Conservation (phyloP, 306 rosid species). For the Echinosophora koreensis region DNA sequence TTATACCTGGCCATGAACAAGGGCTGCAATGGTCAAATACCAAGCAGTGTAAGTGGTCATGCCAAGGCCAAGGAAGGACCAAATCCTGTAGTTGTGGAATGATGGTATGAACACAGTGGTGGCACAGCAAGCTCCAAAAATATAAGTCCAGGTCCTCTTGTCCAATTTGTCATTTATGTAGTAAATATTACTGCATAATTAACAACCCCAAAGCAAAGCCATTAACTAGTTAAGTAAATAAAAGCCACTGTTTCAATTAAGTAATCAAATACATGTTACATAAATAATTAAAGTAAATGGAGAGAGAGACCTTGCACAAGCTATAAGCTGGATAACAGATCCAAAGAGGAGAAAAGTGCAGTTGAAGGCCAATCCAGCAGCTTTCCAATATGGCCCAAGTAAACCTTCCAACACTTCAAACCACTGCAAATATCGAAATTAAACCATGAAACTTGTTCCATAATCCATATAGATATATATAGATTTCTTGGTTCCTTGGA, state of each 20-base stretch:
- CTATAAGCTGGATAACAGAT: constrained; percentile 90
- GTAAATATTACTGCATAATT: constrained; percentile 72
- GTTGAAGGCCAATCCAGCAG: constrained; percentile 81
- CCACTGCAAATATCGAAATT: constrained; percentile 61
- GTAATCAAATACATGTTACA: background rate
- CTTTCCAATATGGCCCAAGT: constrained; percentile 89
- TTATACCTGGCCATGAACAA: constrained; percentile 76
- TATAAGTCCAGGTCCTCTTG: constrained; percentile 93
- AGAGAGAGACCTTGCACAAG: constrained; percentile 79
- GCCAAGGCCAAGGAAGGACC: constrained; percentile 96
- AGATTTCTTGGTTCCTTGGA: background rate
- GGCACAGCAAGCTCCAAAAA: constrained; percentile 93
- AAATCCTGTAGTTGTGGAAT: constrained; percentile 86
- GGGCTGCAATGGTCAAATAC: constrained; percentile 82
- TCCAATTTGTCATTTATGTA: constrained; percentile 80
- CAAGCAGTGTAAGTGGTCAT: constrained; percentile 96
- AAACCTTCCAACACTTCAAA: constrained; percentile 90
- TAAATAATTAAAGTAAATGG: background rate
- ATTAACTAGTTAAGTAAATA: background rate
- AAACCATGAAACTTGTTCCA: background rate
- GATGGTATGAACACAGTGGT: constrained; percentile 93
- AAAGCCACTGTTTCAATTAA: background rate
- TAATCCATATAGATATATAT: too few relatives aligned
- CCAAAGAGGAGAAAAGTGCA: constrained; percentile 93
- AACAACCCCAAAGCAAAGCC: background rate